Percentiles rank a stretch among this genome's conserved stretches.
Evolutionary conservation across 148 eudicot genomes (phyloP).

Genomic region (Diospyros kaki): DNA sequence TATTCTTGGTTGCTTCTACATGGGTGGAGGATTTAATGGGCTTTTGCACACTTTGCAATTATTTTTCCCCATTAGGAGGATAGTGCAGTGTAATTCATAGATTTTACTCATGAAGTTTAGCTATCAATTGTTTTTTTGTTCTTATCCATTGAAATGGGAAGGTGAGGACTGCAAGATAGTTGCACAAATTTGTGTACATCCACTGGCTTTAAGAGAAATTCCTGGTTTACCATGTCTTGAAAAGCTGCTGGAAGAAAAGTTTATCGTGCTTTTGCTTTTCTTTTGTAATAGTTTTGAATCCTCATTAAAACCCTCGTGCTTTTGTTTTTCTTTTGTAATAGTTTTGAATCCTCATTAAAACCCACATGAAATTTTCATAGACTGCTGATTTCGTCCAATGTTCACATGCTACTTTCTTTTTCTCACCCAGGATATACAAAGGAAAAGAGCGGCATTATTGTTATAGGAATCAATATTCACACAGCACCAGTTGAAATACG

Average conservation of each 20-base stretch:
- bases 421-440: slow-evolving; percentile 38
- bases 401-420: not conserved
- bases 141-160: no score
- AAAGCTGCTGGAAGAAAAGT: not conserved
- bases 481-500: slow-evolving; percentile 53
- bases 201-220: no score
- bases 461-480: slow-evolving; percentile 42
- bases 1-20: no score
- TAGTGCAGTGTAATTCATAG: no score
- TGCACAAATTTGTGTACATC: no score
- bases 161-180: no score
- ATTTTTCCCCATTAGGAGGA: no score
- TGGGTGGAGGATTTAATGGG: no score
- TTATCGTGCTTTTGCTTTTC: not conserved
- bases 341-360: not conserved
- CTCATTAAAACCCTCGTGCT: not conserved
- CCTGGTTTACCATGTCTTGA: no score
- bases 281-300: not conserved
- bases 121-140: no score
- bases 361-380: not conserved
- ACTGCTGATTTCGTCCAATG: not conserved
- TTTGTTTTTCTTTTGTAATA: not conserved
- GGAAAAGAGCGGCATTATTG: slow-evolving; percentile 48
- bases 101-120: no score
- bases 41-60: no score